Percentiles rank a stretch among this genome's conserved stretches.
Conservation (phyloP, 106 monocot genomes). For the Dendrobium catenatum region DNA sequence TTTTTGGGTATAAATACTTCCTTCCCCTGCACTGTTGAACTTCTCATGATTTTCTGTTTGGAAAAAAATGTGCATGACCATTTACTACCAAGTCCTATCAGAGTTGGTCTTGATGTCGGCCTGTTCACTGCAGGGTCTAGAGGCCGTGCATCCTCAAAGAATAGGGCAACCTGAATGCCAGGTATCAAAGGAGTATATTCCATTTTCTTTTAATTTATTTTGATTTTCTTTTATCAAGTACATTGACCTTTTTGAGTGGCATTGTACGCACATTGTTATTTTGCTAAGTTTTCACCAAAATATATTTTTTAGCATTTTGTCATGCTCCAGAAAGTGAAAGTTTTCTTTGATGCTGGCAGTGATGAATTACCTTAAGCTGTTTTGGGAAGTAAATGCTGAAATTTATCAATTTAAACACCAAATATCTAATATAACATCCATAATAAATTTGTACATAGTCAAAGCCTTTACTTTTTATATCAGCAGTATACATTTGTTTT, state of each 20-base stretch:
- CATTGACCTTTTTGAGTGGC: neutral
- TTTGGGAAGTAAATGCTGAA: too few relatives aligned
- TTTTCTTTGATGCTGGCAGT: neutral
- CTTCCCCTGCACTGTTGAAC: neutral
- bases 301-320: neutral
- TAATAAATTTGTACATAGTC: too few relatives aligned
- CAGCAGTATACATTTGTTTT: too few relatives aligned
- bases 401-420: too few relatives aligned
- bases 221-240: neutral
- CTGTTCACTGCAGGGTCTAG: constrained; percentile 46
- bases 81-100: neutral
- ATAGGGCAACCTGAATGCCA: constrained; percentile 67
- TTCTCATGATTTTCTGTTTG: neutral
- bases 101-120: constrained; percentile 18
- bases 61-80: neutral
- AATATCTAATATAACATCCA: too few relatives aligned
- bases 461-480: too few relatives aligned
- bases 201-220: constrained; percentile 4
- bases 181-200: constrained; percentile 19
- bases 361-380: neutral
- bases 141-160: constrained; percentile 59
- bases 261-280: neutral
- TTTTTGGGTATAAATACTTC: neutral
- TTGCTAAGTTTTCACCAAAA: neutral
- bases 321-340: neutral